Percentiles rank a stretch among this genome's conserved stretches.
phyloP scores from a whole-genome alignment of 108 stramenopile species.

The Skeletonema menzelii region DNA sequence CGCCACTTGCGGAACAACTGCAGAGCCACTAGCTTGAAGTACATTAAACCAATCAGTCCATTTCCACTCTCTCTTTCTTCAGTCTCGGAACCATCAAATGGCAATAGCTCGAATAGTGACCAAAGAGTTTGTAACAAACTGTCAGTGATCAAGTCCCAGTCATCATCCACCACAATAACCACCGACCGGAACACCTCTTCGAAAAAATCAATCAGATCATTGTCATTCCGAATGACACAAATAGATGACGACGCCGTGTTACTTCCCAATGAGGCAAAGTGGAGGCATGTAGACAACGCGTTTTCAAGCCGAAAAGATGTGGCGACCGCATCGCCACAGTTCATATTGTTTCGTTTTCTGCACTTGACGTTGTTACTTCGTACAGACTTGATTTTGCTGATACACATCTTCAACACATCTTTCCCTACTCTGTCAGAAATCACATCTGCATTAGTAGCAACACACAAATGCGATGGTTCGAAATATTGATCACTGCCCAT shows the following conservation, averaged over 20 bases:
- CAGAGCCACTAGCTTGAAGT: conserved; percentile 26
- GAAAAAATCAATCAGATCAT: conserved; percentile 24
- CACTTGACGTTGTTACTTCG: background rate
- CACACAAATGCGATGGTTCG: conserved; percentile 1
- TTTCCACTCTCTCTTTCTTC: background rate
- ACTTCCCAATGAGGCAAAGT: conserved; percentile 26
- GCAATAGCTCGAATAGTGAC: conserved; percentile 32
- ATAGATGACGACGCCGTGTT: background rate
- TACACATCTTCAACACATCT: conserved; percentile 31
- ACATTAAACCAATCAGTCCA: background rate
- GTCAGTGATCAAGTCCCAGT: conserved; percentile 13
- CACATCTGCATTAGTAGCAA: background rate
- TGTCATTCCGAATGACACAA: conserved; percentile 12
- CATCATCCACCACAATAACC: conserved; percentile 9
- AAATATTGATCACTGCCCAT: conserved; percentile 14
- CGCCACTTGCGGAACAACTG: conserved; percentile 40
- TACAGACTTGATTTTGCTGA: conserved; percentile 24
- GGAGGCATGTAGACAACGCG: conserved; percentile 21
- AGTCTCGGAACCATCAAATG: background rate
- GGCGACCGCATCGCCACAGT: background rate
- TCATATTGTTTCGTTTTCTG: background rate
- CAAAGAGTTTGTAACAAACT: conserved; percentile 24
- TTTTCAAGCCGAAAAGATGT: conserved; percentile 12
- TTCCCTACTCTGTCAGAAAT: conserved; percentile 6
- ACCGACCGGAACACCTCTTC: conserved; percentile 18